A percentile compares a stretch with the other conserved stretches of the same genome.
phyloP scores from a whole-genome alignment of 2,329 filamentous ascomycete species.

The Verticillium nonalfalfae region DNA sequence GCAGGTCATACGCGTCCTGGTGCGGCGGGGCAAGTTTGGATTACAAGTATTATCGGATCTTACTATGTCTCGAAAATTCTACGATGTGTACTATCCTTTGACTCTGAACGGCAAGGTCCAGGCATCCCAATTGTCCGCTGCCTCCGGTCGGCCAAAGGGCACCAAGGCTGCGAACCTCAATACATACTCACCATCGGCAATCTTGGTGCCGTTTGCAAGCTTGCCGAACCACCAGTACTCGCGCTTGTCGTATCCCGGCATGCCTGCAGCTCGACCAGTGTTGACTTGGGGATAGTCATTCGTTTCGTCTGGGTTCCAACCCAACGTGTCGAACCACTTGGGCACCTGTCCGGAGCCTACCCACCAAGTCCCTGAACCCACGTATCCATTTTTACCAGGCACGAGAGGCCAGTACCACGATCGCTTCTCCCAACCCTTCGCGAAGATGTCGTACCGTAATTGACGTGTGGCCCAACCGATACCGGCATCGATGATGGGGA shows the following conservation, averaged over 20 bases:
- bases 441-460: conserved; percentile 25
- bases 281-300: conserved; percentile 16
- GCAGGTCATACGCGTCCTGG: too few species aligned
- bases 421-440: conserved; percentile 26
- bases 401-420: conserved; percentile 35
- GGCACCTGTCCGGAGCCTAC: conserved; percentile 10
- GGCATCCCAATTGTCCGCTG: conserved; percentile 34
- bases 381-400: conserved; percentile 27
- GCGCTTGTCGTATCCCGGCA: conserved; percentile 22
- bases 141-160: conserved; percentile 31
- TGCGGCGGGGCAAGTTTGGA: too few species aligned
- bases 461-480: conserved; percentile 15
- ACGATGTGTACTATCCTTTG: neutral
- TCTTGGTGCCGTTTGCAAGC: conserved; percentile 33
- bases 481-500: conserved; percentile 12
- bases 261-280: conserved; percentile 12
- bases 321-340: conserved; percentile 11
- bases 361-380: conserved; percentile 29
- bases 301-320: conserved; percentile 15
- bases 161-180: conserved; percentile 33
- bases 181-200: conserved; percentile 30
- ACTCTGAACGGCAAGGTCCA: conserved; percentile 21
- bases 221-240: conserved; percentile 35
- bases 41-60: too few species aligned
- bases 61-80: neutral